Percentiles rank a stretch among this genome's conserved stretches.
Evolutionary conservation across 768 basidiomycete species (phyloP).

Genomic region (Naganishia kalamii): DNA sequence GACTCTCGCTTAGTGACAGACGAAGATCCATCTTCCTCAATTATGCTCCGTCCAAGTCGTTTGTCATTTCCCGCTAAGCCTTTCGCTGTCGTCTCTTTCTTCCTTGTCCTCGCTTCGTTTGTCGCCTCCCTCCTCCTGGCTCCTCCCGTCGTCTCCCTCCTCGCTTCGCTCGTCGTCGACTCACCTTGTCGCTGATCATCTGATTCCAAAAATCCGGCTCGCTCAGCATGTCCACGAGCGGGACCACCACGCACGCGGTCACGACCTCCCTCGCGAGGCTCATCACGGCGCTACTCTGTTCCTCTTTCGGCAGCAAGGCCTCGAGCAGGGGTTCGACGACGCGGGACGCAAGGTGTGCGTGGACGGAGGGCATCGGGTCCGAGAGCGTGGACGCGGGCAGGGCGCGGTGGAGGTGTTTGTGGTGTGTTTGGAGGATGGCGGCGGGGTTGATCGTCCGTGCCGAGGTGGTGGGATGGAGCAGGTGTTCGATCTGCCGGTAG

Average conservation of each 20-base stretch:
- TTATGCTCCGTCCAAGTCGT: too few relatives aligned
- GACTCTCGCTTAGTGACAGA: too few relatives aligned
- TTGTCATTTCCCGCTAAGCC: too few relatives aligned
- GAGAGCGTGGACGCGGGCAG: constrained; percentile 81
- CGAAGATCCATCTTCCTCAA: too few relatives aligned
- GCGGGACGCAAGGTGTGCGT: constrained; percentile 63
- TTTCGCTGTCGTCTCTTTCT: too few relatives aligned
- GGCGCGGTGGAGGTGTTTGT: constrained; percentile 61
- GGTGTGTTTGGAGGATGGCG: constrained; percentile 17
- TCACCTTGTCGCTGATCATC: constrained; percentile 72
- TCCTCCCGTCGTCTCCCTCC: too few relatives aligned
- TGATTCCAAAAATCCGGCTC: constrained; percentile 98
- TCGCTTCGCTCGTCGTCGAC: too few relatives aligned
- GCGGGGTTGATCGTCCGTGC: constrained; percentile 19
- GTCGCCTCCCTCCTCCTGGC: too few relatives aligned
- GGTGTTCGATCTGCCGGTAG: constrained; percentile 74
- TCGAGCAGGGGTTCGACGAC: constrained; percentile 68
- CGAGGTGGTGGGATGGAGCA: constrained; percentile 28
- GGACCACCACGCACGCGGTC: constrained; percentile 72
- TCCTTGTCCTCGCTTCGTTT: too few relatives aligned
- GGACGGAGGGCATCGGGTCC: constrained; percentile 83
- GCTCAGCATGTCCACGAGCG: constrained; percentile 82
- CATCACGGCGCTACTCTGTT: constrained; percentile 64
- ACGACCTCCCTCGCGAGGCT: constrained; percentile 75
- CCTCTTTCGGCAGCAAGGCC: constrained; percentile 66